A percentile compares a stretch with the other conserved stretches of the same genome.
phyloP scores from a whole-genome alignment of 2,329 filamentous ascomycete species.

The Lecanosticta acicola region DNA sequence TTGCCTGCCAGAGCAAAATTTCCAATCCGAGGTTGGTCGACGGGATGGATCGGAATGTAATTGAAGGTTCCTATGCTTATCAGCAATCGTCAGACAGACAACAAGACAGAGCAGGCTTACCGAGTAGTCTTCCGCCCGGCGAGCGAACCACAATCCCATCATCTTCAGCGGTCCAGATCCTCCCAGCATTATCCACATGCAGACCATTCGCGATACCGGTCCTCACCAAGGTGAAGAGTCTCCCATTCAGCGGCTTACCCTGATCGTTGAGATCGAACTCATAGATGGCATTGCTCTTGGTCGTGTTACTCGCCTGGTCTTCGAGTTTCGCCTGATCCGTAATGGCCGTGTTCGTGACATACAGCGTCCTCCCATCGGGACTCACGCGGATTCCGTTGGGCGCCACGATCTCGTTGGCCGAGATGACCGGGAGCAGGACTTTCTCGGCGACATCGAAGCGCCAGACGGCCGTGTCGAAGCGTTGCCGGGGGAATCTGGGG shows the following conservation, averaged over 20 bases:
- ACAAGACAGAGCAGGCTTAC: not conserved
- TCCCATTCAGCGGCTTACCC: slow-evolving; percentile 13
- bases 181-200: slow-evolving; percentile 19
- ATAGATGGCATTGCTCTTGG: not conserved
- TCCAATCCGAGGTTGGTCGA: slow-evolving; percentile 1
- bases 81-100: not conserved
- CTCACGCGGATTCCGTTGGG: slow-evolving; percentile 8
- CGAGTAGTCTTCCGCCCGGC: slow-evolving; percentile 2
- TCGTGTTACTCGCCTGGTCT: not conserved
- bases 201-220: slow-evolving; percentile 20
- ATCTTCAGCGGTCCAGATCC: slow-evolving; percentile 23
- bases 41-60: slow-evolving; percentile 1
- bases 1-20: slow-evolving; percentile 10
- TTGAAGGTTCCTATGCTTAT: slow-evolving; percentile 1
- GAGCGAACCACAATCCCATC: slow-evolving; percentile 19
- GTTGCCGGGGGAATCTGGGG: slow-evolving; percentile 1
- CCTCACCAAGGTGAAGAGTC: slow-evolving; percentile 16
- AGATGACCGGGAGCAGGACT: slow-evolving; percentile 6
- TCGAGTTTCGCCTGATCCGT: slow-evolving; percentile 6
- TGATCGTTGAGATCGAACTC: slow-evolving; percentile 17
- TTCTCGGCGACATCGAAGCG: slow-evolving; percentile 5
- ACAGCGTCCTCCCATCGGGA: slow-evolving; percentile 7
- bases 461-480: slow-evolving; percentile 7
- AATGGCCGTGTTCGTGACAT: slow-evolving; percentile 10
- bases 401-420: slow-evolving; percentile 6